phyloP scores from a whole-genome alignment of 371 early-diverging fungal species.

The Gilbertella persicaria region DNA sequence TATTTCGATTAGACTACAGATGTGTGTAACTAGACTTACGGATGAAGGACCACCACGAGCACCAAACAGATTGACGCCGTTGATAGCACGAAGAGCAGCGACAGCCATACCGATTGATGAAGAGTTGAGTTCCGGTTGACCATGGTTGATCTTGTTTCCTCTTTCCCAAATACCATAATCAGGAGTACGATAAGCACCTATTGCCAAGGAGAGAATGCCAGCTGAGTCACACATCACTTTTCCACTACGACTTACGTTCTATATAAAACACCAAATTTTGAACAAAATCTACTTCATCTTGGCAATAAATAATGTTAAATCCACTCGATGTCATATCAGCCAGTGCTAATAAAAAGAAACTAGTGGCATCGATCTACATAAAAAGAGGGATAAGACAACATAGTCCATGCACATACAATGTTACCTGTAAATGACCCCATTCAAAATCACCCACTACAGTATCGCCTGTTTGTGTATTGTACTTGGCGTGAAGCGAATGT shows the following conservation, averaged over 20 bases:
- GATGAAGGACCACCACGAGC: conserved; percentile 77
- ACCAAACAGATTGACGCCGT: conserved; percentile 86
- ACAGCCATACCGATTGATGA: conserved; percentile 90
- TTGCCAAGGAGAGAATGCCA: not conserved
- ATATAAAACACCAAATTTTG: conserved; percentile 92
- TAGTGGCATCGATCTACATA: conserved; percentile 79
- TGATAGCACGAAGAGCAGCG: conserved; percentile 85
- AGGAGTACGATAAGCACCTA: conserved; percentile 70
- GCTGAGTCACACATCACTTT: too few species aligned
- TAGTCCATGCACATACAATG: too few species aligned
- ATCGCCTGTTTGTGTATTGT: conserved; percentile 81
- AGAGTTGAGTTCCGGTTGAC: conserved; percentile 84
- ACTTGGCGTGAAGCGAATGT: conserved; percentile 87
- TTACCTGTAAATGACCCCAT: conserved; percentile 76
- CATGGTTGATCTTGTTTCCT: conserved; percentile 90
- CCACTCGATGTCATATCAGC: conserved; percentile 90
- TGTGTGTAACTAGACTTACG: conserved; percentile 41
- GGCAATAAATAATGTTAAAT: conserved; percentile 74
- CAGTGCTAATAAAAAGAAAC: conserved; percentile 76
- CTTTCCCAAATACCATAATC: conserved; percentile 93
- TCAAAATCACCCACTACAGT: conserved; percentile 89
- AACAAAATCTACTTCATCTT: conserved; percentile 89
- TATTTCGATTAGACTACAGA: too few species aligned
- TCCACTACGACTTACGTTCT: conserved; percentile 75
- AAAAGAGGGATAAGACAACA: not conserved